phyloP scores from a whole-genome alignment of 768 basidiomycete species.

The Pisolithus sp. region DNA sequence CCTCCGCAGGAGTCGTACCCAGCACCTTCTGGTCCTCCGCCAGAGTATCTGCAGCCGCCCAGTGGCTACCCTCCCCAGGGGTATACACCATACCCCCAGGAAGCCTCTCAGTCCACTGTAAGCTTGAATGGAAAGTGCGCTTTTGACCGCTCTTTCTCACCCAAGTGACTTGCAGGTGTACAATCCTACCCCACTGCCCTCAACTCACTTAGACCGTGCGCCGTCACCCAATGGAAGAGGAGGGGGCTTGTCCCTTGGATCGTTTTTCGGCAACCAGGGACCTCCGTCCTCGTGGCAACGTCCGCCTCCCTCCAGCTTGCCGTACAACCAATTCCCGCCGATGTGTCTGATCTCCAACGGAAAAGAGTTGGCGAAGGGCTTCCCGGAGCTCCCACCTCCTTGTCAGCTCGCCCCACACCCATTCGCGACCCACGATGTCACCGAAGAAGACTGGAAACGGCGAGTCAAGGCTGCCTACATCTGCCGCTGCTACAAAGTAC shows the following conservation, averaged over 20 bases:
- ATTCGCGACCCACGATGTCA: constrained; percentile 44
- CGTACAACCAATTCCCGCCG: constrained; percentile 20
- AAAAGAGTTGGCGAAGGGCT: constrained; percentile 33
- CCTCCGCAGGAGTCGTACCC: constrained; percentile 3
- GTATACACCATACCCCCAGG: not conserved
- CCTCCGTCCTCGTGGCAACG: constrained; percentile 24
- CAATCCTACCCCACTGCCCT: not conserved
- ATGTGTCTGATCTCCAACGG: constrained; percentile 25
- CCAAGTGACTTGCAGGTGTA: not conserved
- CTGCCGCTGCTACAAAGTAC: not conserved
- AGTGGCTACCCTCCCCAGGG: constrained; percentile 1
- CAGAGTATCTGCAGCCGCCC: constrained; percentile 6
- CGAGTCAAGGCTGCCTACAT: constrained; percentile 8
- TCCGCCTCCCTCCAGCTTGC: constrained; percentile 6
- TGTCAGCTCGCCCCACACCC: constrained; percentile 37
- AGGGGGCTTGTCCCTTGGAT: constrained; percentile 9
- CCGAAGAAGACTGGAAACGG: constrained; percentile 45
- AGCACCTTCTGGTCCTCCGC: constrained; percentile 6
- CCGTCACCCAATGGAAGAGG: not conserved
- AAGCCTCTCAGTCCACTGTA: not conserved
- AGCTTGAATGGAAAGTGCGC: not conserved
- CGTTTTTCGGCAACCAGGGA: constrained; percentile 25
- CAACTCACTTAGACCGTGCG: not conserved
- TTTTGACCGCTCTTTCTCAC: not conserved
- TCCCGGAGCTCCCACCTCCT: constrained; percentile 38